Evolutionary conservation across 148 eudicot species (phyloP), one percentile per base, ranked within the genome.

Genomic region (Rhododendron molle): DNA sequence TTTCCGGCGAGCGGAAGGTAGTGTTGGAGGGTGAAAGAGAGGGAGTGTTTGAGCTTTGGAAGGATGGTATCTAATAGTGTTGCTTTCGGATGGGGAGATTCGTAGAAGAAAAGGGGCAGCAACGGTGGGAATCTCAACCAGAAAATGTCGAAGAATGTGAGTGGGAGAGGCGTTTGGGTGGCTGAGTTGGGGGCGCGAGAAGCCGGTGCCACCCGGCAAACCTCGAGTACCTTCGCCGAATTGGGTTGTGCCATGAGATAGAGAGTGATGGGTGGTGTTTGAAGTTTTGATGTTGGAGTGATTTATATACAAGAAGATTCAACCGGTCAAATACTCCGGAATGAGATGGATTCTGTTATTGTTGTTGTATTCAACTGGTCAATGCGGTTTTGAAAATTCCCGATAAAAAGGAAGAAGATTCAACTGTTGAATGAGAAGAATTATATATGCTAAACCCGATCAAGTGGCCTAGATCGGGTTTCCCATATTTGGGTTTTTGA

Each of bases 1-100:
- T 69, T 28, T 12, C 87, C 83, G 9, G 87, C 83, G 3, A 85
- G 78, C 0, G 83, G 87, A 13, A 80, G 83, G 83, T 65, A 85
- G 65, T 47, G 83, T 9, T 46, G 18, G 83, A 85, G 87, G 2
- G 78, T 21, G 67, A 79, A 32, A 47, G 86, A 85, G 47, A 85
- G 83, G 3, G 78, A 85, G 78, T 65, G 54, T 16, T 79, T 85
- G 7, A 79, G 38, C 23, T 32, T 46, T 0, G 87, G 77, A 26
- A 85, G 46, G 50, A 65, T 1, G 36, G 26, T 80, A 10, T 80
- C 26, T 3, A 7, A 23, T 36, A 23, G 65, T 52, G 73, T 67
- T 67, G 73, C 3, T 67, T 10, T 67, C 21, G n/a, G 73, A 1
- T 44, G 54, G 10, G 40, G 30, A 6, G 28, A 7, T 80, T 79